Evolutionary conservation across 768 basidiomycete genomes (phyloP), one percentile per base, ranked within the genome.

Genomic region (Collybia mongolica): DNA sequence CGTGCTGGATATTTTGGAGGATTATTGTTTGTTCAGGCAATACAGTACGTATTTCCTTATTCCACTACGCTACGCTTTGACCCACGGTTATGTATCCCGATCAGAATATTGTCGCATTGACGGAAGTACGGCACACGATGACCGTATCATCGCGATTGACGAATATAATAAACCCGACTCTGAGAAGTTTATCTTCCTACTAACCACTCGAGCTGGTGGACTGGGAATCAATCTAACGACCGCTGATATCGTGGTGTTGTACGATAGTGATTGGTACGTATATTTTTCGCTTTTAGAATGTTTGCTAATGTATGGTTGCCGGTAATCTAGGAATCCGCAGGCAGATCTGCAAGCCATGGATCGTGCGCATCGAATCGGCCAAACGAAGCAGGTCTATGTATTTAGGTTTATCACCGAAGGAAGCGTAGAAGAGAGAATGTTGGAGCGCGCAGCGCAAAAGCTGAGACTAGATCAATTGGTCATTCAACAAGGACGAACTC

Each of bases 261-360:
- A 98, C 56, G 97, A 99, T 60, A 92, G 89, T 54, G 97, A 99
- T 66, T 98, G 97, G 95, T 89, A 52, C 20, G 76, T 64, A 22
- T 1, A 12, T 39, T 39, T 36, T 14, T 32, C n/a, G 29, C 26
- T 54, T 20, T 7, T 41, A 6, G 20, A 20, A 23, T 48, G 7
- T 18, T 12, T 44, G 9, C 23, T 24, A 20, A 15, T 46, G n/a
- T 11, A 12, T 49, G 55, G n/a, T 60, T 44, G 40, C 18, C 9
- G 26, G n/a, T 22, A 40, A 5, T 39, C 17, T 56, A 93, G 89
- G 93, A 99, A 98, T 66, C 96, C 97, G 1, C 97, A 99, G 71
- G 97, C 96, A 2, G 97, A 99, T 73, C 70, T 99, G 40, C 97
- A 99, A 65, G 97, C 97, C 4, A 98, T 97, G 96, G 94, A 98